phyloP scores from a whole-genome alignment of 2,329 filamentous ascomycete genomes.

The Fusarium cicatricum region DNA sequence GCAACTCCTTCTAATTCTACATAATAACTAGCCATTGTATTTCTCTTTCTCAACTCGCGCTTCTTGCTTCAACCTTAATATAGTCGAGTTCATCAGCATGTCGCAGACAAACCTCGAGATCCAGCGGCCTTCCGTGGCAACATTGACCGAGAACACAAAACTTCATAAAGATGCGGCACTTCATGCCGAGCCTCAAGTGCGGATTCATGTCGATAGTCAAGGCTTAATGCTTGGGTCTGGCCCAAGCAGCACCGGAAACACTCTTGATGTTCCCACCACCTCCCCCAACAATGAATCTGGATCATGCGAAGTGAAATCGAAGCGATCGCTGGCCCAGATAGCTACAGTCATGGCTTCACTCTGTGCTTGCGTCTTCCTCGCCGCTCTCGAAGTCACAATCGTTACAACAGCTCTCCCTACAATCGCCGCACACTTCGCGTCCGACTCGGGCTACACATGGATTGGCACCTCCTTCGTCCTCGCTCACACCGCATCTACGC shows the following conservation, averaged over 20 bases:
- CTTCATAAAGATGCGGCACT: neutral
- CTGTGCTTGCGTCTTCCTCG: constrained; percentile 52
- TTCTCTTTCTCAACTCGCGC: too few species aligned
- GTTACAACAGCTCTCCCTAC: constrained; percentile 69
- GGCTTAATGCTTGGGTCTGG: neutral
- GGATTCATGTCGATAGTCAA: too few species aligned
- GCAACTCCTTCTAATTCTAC: too few species aligned
- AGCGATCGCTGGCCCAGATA: constrained; percentile 28
- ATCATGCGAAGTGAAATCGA: constrained; percentile 2
- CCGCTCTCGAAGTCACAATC: constrained; percentile 63
- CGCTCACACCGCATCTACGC: constrained; percentile 70
- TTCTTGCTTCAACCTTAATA: neutral
- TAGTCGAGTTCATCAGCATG: constrained; percentile 6
- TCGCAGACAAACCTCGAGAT: constrained; percentile 14
- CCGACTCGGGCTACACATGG: constrained; percentile 76
- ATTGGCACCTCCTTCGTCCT: constrained; percentile 79
- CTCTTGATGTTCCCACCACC: neutral
- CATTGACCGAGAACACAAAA: neutral
- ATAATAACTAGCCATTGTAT: too few species aligned
- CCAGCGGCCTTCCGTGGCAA: neutral
- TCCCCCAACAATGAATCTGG: neutral
- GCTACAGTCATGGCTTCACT: constrained; percentile 50
- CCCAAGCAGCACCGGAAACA: neutral
- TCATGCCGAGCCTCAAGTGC: neutral
- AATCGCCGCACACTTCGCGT: constrained; percentile 66